phyloP scores from a whole-genome alignment of 345 rosid species.

The Acer campestre region DNA sequence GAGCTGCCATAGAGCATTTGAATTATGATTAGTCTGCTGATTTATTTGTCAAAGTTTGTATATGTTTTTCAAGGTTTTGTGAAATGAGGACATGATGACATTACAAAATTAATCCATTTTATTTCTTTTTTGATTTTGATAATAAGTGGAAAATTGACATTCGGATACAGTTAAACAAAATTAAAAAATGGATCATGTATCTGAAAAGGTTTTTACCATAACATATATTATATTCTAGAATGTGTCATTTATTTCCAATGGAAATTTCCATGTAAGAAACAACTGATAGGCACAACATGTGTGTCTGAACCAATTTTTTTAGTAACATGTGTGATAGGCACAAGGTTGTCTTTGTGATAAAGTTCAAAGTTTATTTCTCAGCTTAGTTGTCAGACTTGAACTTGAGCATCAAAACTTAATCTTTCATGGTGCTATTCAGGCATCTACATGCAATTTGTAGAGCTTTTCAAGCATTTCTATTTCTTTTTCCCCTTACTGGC shows the following conservation, averaged over 20 bases:
- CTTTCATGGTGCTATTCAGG: not conserved
- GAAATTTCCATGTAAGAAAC: not conserved
- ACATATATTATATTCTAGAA: not conserved
- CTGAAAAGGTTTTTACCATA: not conserved
- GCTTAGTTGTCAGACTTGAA: not conserved
- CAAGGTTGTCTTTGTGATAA: not conserved
- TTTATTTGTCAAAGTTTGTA: not conserved
- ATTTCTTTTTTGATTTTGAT: not conserved
- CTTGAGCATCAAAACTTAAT: not conserved
- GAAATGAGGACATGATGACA: not conserved
- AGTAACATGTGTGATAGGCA: not conserved
- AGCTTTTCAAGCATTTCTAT: not conserved
- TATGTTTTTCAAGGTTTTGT: not conserved
- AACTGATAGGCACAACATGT: not conserved
- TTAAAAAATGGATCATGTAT: not conserved
- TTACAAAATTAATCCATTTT: not conserved
- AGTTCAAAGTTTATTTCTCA: not conserved
- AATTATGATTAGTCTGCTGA: not conserved
- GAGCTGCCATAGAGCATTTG: constrained; percentile 13
- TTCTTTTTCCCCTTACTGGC: not conserved
- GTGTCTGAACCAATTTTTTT: not conserved
- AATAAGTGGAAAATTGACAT: not conserved
- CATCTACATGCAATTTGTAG: not conserved
- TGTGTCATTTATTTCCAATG: not conserved
- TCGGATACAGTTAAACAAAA: not conserved